phyloP scores from a whole-genome alignment of 2,329 filamentous ascomycete species.

The Paecilomyces niveus region DNA sequence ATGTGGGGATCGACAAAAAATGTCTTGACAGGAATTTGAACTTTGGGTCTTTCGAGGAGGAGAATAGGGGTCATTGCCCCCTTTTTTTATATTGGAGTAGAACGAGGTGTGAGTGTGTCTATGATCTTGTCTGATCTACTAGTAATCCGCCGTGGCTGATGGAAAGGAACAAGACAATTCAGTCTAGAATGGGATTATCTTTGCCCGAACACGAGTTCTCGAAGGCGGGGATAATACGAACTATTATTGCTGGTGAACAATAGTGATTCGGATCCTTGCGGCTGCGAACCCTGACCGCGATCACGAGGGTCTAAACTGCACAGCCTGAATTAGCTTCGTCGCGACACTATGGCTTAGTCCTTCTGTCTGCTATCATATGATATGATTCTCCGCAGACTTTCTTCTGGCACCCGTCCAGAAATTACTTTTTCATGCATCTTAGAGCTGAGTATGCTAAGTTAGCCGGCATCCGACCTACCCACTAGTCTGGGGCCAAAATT shows the following conservation, averaged over 20 bases:
- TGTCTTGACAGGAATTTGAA: neutral
- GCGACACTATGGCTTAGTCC: neutral
- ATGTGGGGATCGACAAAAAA: neutral
- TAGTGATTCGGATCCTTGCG: neutral
- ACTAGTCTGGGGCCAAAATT: neutral
- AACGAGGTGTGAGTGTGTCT: neutral
- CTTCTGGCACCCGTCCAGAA: neutral
- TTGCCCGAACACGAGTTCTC: neutral
- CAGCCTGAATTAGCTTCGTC: neutral
- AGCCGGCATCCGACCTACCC: neutral
- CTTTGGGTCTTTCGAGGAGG: neutral
- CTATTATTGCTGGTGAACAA: neutral
- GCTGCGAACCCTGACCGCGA: neutral
- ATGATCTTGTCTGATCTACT: neutral
- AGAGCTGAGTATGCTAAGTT: too few relatives aligned
- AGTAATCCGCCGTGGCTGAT: neutral
- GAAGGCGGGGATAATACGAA: neutral
- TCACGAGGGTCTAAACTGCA: neutral
- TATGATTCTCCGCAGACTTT: neutral
- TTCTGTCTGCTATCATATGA: neutral
- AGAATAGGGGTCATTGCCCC: neutral
- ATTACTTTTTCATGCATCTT: neutral
- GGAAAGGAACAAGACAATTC: neutral
- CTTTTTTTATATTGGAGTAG: neutral
- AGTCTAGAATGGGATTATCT: neutral